Conservation (phyloP, 257 asterid genomes). For the Rauvolfia tetraphylla region DNA sequence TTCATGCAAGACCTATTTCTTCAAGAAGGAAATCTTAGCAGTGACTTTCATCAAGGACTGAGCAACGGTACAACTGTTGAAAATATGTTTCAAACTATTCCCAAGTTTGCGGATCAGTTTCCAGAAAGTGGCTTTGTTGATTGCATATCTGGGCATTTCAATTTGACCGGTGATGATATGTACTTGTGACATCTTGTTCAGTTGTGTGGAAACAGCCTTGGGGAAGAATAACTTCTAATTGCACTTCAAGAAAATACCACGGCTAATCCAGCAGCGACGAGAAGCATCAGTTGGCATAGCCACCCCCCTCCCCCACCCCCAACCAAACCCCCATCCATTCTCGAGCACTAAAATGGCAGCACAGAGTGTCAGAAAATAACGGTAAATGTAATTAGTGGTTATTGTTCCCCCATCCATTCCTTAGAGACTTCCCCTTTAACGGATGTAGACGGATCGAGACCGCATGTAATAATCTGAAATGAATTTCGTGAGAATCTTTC, state of each 20-base stretch:
- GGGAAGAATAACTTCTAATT: constrained; percentile 26
- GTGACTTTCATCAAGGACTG: constrained; percentile 22
- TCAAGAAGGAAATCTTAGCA: constrained; percentile 27
- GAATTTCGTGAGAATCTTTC: background rate
- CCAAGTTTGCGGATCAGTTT: constrained; percentile 46
- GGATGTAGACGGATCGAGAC: constrained; percentile 13
- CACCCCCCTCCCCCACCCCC: no score
- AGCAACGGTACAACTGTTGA: constrained; percentile 18
- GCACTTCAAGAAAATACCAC: background rate
- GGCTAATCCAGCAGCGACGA: constrained; percentile 11
- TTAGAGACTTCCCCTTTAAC: background rate
- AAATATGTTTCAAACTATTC: constrained; percentile 36
- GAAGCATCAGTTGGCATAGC: background rate
- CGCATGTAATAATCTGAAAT: constrained; percentile 5
- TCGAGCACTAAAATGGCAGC: background rate
- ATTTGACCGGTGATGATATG: constrained; percentile 30
- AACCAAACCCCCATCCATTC: background rate
- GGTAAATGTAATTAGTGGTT: constrained; percentile 6
- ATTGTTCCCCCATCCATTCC: constrained; percentile 20
- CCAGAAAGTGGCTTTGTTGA: constrained; percentile 32
- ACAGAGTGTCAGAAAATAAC: background rate
- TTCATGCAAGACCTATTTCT: constrained; percentile 24
- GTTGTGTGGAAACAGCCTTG: constrained; percentile 13
- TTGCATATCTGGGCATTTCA: constrained; percentile 42
- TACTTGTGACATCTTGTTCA: constrained; percentile 26